These are phyloP conservation scores for Penicillium flavigenum DNA, from an alignment of 495 filamentous ascomycete genomes.

Conservation along the genomic window DNA sequence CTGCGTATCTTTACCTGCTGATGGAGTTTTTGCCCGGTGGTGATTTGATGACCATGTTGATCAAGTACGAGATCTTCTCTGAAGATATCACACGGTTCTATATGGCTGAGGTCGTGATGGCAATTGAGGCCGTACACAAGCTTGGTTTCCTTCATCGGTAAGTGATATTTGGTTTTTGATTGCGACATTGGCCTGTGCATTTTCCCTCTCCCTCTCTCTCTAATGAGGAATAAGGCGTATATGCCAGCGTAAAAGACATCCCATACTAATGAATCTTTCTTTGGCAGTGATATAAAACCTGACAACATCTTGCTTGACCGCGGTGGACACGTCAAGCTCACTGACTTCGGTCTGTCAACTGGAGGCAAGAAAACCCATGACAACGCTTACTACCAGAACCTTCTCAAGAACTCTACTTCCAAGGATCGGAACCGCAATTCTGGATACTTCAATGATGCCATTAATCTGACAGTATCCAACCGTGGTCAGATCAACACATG, in stretches of 20 bases:
- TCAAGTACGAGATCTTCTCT: conserved; percentile 99
- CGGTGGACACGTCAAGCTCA: conserved; percentile 95
- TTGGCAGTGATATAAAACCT: conserved; percentile 89
- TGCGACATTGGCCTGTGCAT: neutral
- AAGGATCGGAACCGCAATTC: conserved; percentile 73
- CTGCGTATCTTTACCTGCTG: conserved; percentile 93
- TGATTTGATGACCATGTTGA: conserved; percentile 99
- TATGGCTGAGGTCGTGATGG: conserved; percentile 96
- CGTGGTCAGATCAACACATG: conserved; percentile 96
- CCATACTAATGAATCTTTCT: conserved; percentile 15
- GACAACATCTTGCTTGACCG: conserved; percentile 97
- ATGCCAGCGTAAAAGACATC: neutral
- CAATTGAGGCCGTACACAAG: conserved; percentile 96
- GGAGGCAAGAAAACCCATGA: conserved; percentile 98
- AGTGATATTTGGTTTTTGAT: conserved; percentile 24
- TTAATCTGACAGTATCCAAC: conserved; percentile 97
- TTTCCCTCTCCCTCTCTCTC: neutral
- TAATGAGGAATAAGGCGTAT: neutral
- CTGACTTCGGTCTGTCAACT: conserved; percentile 96
- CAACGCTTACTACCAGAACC: conserved; percentile 95
- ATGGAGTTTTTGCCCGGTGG: conserved; percentile 99
- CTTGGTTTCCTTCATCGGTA: conserved; percentile 98
- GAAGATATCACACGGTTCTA: conserved; percentile 99
- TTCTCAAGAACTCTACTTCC: conserved; percentile 81
- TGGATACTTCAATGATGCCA: conserved; percentile 87